Evolutionary conservation across 768 basidiomycete species (phyloP).

Genomic region (Tulasnella sp.): DNA sequence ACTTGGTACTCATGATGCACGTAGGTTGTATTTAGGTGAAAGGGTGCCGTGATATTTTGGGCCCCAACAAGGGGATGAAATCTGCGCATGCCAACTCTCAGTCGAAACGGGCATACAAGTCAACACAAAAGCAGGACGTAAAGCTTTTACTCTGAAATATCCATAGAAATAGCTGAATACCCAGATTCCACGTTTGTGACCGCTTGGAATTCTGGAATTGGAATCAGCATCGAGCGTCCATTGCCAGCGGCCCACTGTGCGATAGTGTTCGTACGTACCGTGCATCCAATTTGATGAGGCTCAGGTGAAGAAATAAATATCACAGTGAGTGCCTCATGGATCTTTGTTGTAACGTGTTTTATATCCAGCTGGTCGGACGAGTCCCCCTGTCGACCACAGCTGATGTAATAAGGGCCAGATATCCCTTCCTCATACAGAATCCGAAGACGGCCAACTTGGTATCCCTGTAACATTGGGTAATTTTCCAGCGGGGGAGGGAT

Average conservation of each 20-base stretch:
- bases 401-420: not conserved
- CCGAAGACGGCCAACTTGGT: not conserved
- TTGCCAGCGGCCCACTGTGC: not conserved
- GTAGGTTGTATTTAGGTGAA: not conserved
- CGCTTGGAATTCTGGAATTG: not conserved
- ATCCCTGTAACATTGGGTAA: not conserved
- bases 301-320: not conserved
- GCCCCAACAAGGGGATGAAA: not conserved
- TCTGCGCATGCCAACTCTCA: not conserved
- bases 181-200: not conserved
- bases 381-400: too few relatives aligned
- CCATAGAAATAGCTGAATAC: not conserved
- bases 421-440: not conserved
- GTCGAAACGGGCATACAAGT: not conserved
- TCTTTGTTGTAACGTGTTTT: not conserved
- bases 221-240: not conserved
- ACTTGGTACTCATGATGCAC: not conserved
- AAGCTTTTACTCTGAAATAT: not conserved
- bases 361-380: not conserved
- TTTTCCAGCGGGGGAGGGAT: too few relatives aligned
- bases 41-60: not conserved
- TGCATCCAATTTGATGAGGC: not conserved
- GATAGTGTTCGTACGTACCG: not conserved
- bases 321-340: not conserved
- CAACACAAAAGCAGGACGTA: not conserved